Base-by-base conservation (phyloP, 148 eudicot genomes). In the Drosera capensis region DNA sequence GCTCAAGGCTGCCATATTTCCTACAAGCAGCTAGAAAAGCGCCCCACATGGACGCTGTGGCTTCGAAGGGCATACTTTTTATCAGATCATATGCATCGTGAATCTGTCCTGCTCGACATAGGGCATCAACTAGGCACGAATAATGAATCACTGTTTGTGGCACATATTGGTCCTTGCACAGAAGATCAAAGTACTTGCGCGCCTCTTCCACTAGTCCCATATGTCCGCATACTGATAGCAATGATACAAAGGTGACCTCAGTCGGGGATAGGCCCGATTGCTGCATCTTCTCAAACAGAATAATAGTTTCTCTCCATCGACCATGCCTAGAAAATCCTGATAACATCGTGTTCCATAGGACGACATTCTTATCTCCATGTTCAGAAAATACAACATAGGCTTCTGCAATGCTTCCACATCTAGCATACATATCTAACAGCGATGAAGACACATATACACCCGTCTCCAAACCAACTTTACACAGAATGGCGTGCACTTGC, bases 41-140 rank as follows among this genome's bases (percentile, higher is more conserved):
- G 20, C 94, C 88, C 94, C 94, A 84, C 49, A 76, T 73, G 39
- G 88, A 73, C 14, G 79, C 79, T 14, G 87, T 83, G n/a, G 76
- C 66, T 52, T 72, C 68, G 59, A 71, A 83, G 20, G 84, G 87
- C 83, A 83, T 79, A 46, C 68, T 65, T 21, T 63, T 66, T 20
- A 83, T 66, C 57, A 73, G 45, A 43, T 62, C 55, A 59, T 64
- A 71, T 41, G 94, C 94, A 48, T 73, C 81, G 25, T 57, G 23
- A 56, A 84, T 60, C 49, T 64, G 55, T 18, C 88, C 94, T 7
- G 75, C 66, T 18, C 79, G 82, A 35, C 94, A 81, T 21, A 77
- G 73, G 59, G 77, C 59, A 52, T 84, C 94, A 59, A 77, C 94
- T 71, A 84, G 58, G 68, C 87, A 74, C 8, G 88, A 60, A 40